Base-by-base conservation (phyloP, 2,329 filamentous ascomycete genomes). In the Coniochaeta ligniaria region DNA sequence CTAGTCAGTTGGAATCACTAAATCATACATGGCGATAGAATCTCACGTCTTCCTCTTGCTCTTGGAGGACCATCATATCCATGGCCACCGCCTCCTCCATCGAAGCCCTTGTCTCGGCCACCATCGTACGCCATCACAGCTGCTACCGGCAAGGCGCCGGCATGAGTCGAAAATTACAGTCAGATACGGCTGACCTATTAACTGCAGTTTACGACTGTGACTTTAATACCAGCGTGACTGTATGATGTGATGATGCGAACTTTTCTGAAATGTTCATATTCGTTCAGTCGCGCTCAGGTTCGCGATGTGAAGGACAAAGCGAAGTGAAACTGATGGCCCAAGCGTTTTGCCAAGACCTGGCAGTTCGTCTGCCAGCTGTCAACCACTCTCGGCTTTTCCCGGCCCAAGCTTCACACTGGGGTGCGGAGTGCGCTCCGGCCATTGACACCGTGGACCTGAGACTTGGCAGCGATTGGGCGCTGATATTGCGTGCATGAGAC, bases 121-220 rank as follows among this genome's bases (percentile, higher is more conserved):
- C 79, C 77, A 75, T 83, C 80, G 70, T 82, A 83, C 68, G 81
- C 77, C 81, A 83, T 83, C 12, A 31, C 47, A 52, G 26, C 6
- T 31, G 12, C 24, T 52, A 31, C 47, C 24, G 47, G 47, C 47
- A 26, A 52, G 47, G 28, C 47, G 47, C 24, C 47, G 47, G 22
- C 47, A 52, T 52, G 47, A 9, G 47, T 31, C 17, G 47, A 31
- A 9, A 28, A 11, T 31, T 31, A 6, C 6, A 7, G 9, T 52
- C 47, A 52, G 17, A n/a, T 28, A n/a, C 12, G 11, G 20, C 47
- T 17, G 47, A 16, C 16, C 31, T 16, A 31, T 28, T 2, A 31
- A 52, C 6, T 28, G 47, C 22, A 31, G 47, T 31, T 17, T 31
- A 17, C 6, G 11, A 17, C 16, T 52, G 11, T 17, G 26, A 8